Conservation (phyloP, 305 asterid species). For the Fraxinus platypoda region DNA sequence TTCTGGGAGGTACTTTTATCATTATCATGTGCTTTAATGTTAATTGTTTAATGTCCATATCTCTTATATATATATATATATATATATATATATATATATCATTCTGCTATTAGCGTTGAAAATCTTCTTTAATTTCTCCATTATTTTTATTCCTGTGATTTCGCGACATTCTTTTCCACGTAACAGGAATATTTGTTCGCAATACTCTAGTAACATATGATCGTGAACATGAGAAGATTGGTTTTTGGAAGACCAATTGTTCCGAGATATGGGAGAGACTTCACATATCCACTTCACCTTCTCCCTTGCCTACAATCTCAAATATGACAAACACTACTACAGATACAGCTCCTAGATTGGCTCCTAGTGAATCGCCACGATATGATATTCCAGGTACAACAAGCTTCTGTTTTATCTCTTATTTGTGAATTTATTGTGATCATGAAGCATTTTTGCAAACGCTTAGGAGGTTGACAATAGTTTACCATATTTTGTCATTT, state of each 20-base stretch:
- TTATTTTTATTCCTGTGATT: background rate
- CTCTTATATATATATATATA: conserved; percentile 8
- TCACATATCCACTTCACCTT: conserved; percentile 47
- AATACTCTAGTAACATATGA: conserved; percentile 94
- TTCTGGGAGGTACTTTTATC: conserved; percentile 72
- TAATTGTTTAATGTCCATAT: conserved; percentile 2
- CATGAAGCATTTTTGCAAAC: background rate
- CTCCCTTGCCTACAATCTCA: conserved; percentile 47
- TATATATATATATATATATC: background rate
- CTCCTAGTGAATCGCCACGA: conserved; percentile 56
- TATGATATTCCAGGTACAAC: conserved; percentile 46
- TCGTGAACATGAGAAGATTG: conserved; percentile 82
- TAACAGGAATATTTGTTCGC: conserved; percentile 84
- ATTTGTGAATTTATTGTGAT: conserved; percentile 9
- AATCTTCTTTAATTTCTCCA: background rate
- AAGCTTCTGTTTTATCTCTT: conserved; percentile 21
- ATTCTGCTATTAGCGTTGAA: background rate
- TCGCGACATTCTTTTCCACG: conserved; percentile 8
- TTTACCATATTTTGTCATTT: background rate
- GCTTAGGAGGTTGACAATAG: background rate
- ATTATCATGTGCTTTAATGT: conserved; percentile 18
- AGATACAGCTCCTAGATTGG: conserved; percentile 43
- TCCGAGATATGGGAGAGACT: conserved; percentile 90
- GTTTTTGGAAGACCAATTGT: conserved; percentile 97
- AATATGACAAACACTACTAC: conserved; percentile 40